phyloP scores from a whole-genome alignment of 1,139 yeast genomes.

The Spathaspora sp. region DNA sequence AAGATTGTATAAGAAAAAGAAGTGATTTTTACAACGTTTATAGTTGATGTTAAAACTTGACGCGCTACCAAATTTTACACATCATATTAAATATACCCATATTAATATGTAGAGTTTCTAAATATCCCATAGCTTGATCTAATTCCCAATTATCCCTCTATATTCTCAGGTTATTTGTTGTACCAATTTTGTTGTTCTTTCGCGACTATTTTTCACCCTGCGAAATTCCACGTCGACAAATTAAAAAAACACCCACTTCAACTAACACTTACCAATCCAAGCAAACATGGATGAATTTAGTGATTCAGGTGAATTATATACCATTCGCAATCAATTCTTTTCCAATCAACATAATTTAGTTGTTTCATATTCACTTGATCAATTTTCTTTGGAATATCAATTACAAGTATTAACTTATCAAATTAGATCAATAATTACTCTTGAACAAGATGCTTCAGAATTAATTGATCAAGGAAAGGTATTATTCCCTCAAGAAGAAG shows the following conservation, averaged over 20 bases:
- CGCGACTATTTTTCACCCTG: too few relatives aligned
- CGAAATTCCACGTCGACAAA: constrained; percentile 1
- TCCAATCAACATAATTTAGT: constrained; percentile 47
- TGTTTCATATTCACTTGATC: constrained; percentile 28
- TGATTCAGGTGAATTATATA: constrained; percentile 45
- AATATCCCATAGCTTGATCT: too few relatives aligned
- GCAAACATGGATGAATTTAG: constrained; percentile 36
- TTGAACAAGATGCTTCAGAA: constrained; percentile 40
- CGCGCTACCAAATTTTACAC: too few relatives aligned
- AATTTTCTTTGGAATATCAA: constrained; percentile 37
- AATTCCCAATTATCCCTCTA: too few relatives aligned
- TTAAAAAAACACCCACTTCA: constrained; percentile 5
- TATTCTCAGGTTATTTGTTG: too few relatives aligned
- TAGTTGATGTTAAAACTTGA: too few relatives aligned
- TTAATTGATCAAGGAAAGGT: constrained; percentile 39
- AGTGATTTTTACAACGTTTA: too few relatives aligned
- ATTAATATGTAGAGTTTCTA: too few relatives aligned
- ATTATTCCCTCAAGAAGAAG: constrained; percentile 38
- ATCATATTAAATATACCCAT: too few relatives aligned
- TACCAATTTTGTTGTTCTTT: too few relatives aligned
- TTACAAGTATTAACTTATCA: constrained; percentile 43
- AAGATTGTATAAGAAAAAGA: too few relatives aligned
- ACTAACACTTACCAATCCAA: constrained; percentile 3
- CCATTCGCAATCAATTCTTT: constrained; percentile 46
- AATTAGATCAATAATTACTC: constrained; percentile 42